Evolutionary conservation across 495 filamentous ascomycete genomes (phyloP).

Genomic region (Tetracladium setigerum): DNA sequence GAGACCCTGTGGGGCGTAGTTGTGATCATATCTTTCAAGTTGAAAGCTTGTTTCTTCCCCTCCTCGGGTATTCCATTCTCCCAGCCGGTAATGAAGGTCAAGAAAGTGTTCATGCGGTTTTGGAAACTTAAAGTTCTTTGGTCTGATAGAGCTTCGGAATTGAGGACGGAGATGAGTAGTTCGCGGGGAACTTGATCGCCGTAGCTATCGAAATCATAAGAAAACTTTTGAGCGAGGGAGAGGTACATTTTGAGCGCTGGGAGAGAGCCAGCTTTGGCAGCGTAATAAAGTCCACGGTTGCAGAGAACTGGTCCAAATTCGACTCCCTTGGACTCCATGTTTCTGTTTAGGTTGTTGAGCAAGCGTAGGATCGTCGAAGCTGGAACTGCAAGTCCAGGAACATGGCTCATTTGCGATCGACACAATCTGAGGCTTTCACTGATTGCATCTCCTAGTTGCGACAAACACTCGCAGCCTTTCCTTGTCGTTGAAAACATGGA

Average conservation of each 20-base stretch:
- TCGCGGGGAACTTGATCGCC: no score
- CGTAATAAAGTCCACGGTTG: constrained; percentile 12
- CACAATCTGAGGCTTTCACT: background rate
- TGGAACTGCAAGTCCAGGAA: background rate
- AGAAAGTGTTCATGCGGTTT: background rate
- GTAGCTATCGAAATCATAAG: no score
- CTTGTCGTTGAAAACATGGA: constrained; percentile 10
- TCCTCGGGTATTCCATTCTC: background rate
- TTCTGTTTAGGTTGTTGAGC: constrained; percentile 11
- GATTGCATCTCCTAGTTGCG: background rate
- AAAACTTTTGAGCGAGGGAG: no score
- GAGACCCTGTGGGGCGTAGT: no score
- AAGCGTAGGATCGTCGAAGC: constrained; percentile 1
- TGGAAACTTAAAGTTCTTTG: no score
- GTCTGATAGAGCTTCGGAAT: no score
- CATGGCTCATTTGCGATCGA: background rate
- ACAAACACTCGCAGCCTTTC: constrained; percentile 13
- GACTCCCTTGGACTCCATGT: constrained; percentile 10
- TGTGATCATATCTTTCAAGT: background rate
- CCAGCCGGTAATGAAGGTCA: constrained; percentile 5
- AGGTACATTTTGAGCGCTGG: constrained; percentile 6
- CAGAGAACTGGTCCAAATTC: constrained; percentile 3
- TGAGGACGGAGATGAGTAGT: no score
- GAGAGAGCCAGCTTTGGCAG: background rate
- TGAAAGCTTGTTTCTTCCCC: background rate